A percentile compares a stretch with the other conserved stretches of the same genome.
Conservation (phyloP, 164 flowering plant genomes). For the Aristolochia fimbriata region DNA sequence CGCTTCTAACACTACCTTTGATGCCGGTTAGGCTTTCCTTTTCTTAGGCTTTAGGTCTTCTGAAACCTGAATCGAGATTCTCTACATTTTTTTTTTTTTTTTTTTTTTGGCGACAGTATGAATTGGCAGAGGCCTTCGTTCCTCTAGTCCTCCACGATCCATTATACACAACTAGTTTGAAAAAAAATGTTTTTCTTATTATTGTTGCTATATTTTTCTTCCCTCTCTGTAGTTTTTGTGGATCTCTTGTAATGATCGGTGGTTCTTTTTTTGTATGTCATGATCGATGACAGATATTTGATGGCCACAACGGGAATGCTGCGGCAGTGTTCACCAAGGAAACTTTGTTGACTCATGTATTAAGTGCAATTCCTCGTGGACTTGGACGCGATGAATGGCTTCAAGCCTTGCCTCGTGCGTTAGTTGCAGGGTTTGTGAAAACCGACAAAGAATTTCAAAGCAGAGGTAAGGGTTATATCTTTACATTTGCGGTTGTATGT, state of each 20-base stretch:
- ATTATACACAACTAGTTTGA: no score
- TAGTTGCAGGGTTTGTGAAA: conserved; percentile 90
- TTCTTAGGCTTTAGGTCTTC: no score
- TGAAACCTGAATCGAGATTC: no score
- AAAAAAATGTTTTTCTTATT: no score
- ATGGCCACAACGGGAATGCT: conserved; percentile 90
- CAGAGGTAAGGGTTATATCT: conserved; percentile 38
- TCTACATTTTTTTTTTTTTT: no score
- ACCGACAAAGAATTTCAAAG: conserved; percentile 83
- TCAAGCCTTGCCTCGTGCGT: conserved; percentile 78
- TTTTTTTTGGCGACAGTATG: no score
- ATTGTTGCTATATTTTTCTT: no score
- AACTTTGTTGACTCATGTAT: conserved; percentile 53
- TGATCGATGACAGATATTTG: conserved; percentile 51
- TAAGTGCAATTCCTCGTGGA: conserved; percentile 70
- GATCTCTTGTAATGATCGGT: conserved; percentile 4
- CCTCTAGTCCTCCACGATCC: no score
- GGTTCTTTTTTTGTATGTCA: conserved; percentile 4
- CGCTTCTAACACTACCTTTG: no score
- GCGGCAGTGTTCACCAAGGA: conserved; percentile 77
- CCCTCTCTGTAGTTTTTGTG: no score
- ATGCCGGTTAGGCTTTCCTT: no score
- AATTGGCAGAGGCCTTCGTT: no score
- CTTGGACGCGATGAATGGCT: conserved; percentile 89
- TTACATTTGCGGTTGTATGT: background rate